Evolutionary conservation across 495 filamentous ascomycete species (phyloP).

Genomic region (Hypomontagnella submonticulosa): DNA sequence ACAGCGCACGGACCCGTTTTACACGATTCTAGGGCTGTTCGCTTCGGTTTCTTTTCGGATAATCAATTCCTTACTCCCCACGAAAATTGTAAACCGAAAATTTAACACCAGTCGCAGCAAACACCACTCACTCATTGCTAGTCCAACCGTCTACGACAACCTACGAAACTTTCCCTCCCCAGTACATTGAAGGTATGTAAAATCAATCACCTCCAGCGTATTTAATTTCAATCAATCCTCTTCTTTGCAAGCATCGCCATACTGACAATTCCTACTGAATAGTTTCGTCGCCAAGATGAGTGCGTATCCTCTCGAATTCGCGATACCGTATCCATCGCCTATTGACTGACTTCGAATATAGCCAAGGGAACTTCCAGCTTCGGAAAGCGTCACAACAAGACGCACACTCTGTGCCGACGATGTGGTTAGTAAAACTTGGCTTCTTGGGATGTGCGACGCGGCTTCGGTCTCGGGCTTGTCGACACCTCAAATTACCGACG

Average conservation of each 20-base stretch:
- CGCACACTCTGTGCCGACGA: constrained; percentile 98
- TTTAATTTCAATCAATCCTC: neutral
- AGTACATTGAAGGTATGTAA: constrained; percentile 45
- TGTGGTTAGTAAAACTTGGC: constrained; percentile 77
- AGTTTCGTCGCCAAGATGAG: constrained; percentile 52
- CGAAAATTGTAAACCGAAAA: constrained; percentile 49
- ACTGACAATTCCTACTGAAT: constrained; percentile 21
- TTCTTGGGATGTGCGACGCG: constrained; percentile 1
- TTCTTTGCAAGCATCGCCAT: constrained; percentile 5
- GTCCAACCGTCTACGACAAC: constrained; percentile 15
- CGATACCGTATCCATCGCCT: constrained; percentile 11
- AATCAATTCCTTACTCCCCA: constrained; percentile 40
- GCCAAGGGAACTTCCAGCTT: constrained; percentile 96
- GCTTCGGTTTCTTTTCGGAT: constrained; percentile 47
- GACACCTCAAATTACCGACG: neutral
- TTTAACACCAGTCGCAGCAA: constrained; percentile 31
- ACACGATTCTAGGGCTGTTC: constrained; percentile 31
- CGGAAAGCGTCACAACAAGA: constrained; percentile 99
- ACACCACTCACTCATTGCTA: constrained; percentile 15
- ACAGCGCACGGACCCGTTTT: neutral
- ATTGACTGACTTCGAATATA: constrained; percentile 53
- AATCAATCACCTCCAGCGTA: neutral
- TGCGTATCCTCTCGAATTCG: constrained; percentile 38
- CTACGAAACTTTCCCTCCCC: constrained; percentile 38
- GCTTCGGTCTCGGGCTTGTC: constrained; percentile 5